Percentiles rank a stretch among this genome's conserved stretches.
Conservation (phyloP, 768 basidiomycete species). For the Boletus rubroflammeus region DNA sequence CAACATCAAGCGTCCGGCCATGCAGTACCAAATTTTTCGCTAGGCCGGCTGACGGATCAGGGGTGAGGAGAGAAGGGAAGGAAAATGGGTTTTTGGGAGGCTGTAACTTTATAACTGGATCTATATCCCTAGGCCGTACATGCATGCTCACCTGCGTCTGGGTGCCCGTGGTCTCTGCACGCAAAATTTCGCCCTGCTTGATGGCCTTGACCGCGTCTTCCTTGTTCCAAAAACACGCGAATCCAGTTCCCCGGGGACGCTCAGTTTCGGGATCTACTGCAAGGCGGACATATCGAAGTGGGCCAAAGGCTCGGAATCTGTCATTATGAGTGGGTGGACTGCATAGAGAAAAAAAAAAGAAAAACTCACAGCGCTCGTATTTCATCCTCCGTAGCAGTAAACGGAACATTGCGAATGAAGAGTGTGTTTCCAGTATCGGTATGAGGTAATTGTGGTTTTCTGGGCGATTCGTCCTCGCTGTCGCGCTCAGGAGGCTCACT, state of each 20-base stretch:
- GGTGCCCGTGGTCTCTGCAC: slow-evolving; percentile 56
- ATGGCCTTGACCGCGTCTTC: slow-evolving; percentile 86
- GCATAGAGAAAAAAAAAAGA: background rate
- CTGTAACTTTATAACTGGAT: slow-evolving; percentile 27
- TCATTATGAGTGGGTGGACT: background rate
- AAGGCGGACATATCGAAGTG: slow-evolving; percentile 89
- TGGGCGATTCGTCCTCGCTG: slow-evolving; percentile 39
- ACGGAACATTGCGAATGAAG: slow-evolving; percentile 92
- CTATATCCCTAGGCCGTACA: slow-evolving; percentile 1
- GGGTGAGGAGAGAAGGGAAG: slow-evolving; percentile 84
- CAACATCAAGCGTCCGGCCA: slow-evolving; percentile 88
- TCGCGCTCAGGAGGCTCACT: slow-evolving; percentile 11
- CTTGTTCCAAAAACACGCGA: slow-evolving; percentile 95
- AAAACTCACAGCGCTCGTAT: slow-evolving; percentile 69
- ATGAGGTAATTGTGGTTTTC: slow-evolving; percentile 69
- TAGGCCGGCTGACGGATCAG: slow-evolving; percentile 84
- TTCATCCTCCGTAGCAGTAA: slow-evolving; percentile 90
- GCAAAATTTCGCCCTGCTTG: slow-evolving; percentile 71
- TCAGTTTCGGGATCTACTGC: slow-evolving; percentile 80
- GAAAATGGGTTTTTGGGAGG: slow-evolving; percentile 82
- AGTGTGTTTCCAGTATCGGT: slow-evolving; percentile 88
- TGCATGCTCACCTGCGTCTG: slow-evolving; percentile 28
- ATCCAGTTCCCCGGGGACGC: slow-evolving; percentile 91
- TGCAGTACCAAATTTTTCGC: slow-evolving; percentile 85
- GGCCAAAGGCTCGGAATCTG: slow-evolving; percentile 86